Conservation (phyloP, 805 yeast species). For the Saccharomyces paradoxus region DNA sequence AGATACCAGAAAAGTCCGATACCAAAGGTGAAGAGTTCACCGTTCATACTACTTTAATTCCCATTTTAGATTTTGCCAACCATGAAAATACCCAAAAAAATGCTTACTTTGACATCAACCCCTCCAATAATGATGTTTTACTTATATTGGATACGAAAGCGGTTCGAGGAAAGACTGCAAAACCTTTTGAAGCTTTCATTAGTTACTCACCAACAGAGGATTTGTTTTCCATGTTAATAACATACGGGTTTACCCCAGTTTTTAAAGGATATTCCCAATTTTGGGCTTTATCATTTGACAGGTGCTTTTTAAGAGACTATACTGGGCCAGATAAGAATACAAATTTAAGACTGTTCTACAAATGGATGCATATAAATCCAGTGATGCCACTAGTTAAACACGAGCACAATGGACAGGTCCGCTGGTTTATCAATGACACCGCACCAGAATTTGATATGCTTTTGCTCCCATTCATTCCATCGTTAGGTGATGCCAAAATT, state of each 20-base stretch:
- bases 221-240: constrained; percentile 31
- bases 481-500: constrained; percentile 1
- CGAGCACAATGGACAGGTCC: constrained; percentile 9
- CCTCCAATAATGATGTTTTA: constrained; percentile 35
- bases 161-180: not conserved
- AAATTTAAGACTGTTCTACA: constrained; percentile 24
- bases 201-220: constrained; percentile 40
- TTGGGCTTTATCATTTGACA: constrained; percentile 15
- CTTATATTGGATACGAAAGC: constrained; percentile 26
- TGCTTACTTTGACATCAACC: constrained; percentile 56
- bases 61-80: constrained; percentile 60
- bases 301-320: constrained; percentile 7
- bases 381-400: constrained; percentile 33
- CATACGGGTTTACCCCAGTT: constrained; percentile 42
- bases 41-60: constrained; percentile 52
- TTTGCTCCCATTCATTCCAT: constrained; percentile 14
- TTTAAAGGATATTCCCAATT: constrained; percentile 9
- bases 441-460: constrained; percentile 7
- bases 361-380: constrained; percentile 34
- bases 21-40: constrained; percentile 33
- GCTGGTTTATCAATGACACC: constrained; percentile 15
- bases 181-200: constrained; percentile 35
- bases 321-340: not conserved
- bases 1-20: constrained; percentile 45
- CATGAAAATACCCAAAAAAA: constrained; percentile 41